A percentile compares a stretch with the other conserved stretches of the same genome.
These are phyloP conservation scores for Anthracocystis setariae DNA, from an alignment of 1,284 basidiomycete genomes.

Conservation along the genomic window DNA sequence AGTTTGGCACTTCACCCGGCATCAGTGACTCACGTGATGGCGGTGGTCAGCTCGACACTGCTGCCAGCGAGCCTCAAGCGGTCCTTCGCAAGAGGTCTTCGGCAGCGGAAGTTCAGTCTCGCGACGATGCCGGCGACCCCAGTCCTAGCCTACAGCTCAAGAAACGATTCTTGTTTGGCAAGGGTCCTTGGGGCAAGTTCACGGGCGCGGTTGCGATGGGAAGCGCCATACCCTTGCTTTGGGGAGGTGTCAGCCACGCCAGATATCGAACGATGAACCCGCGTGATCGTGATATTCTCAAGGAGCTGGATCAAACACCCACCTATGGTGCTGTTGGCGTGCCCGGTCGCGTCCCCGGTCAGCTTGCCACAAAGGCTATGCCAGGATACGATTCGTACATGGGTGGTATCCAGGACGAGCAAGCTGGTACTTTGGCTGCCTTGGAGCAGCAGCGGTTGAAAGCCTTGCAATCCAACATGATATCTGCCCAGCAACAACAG, in stretches of 20 bases:
- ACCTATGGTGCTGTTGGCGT: slow-evolving; percentile 45
- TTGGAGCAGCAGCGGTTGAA: slow-evolving; percentile 2
- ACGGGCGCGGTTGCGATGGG: slow-evolving; percentile 6
- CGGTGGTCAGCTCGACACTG: background rate
- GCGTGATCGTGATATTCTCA: slow-evolving; percentile 31
- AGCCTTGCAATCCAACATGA: background rate
- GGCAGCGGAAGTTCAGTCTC: background rate
- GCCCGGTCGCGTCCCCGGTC: slow-evolving; percentile 25
- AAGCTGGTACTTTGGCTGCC: slow-evolving; percentile 1
- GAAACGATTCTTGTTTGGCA: slow-evolving; percentile 29
- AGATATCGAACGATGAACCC: slow-evolving; percentile 17
- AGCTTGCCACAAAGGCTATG: slow-evolving; percentile 38
- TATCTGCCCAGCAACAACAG: background rate
- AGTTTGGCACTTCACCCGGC: background rate
- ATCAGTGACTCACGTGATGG: too few relatives aligned
- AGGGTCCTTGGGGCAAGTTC: slow-evolving; percentile 11
- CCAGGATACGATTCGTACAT: slow-evolving; percentile 31
- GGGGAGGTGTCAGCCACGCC: slow-evolving; percentile 17
- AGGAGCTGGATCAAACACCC: slow-evolving; percentile 27
- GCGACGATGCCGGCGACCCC: background rate
- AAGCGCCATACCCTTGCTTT: slow-evolving; percentile 13
- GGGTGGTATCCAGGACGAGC: slow-evolving; percentile 12
- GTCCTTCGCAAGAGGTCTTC: slow-evolving; percentile 28
- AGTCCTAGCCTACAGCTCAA: background rate
- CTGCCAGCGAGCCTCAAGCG: slow-evolving; percentile 1